These are phyloP conservation scores for Podospora sp. DNA, from an alignment of 495 filamentous ascomycete species.

Conservation along the genomic window DNA sequence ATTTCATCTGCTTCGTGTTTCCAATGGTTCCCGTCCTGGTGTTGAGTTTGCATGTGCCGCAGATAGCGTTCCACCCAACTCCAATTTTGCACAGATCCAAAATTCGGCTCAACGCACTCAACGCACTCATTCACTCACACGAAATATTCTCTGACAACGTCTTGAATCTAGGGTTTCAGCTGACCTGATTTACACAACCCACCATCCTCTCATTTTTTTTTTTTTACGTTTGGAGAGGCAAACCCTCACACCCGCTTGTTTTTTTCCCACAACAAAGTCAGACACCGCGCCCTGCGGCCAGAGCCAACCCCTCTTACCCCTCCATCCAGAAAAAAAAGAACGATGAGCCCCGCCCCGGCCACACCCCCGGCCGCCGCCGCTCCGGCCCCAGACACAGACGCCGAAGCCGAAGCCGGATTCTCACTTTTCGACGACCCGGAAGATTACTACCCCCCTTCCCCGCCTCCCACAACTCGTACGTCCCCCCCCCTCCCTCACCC, in stretches of 20 bases:
- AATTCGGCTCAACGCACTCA: neutral
- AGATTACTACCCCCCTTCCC: constrained; percentile 73
- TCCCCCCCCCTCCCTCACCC: neutral
- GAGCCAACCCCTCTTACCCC: neutral
- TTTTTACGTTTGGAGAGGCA: neutral
- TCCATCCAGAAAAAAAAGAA: neutral
- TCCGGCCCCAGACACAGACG: neutral
- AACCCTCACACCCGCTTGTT: neutral
- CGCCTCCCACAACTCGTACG: constrained; percentile 61
- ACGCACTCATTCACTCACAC: neutral
- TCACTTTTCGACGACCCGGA: constrained; percentile 75
- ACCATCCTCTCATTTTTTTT: neutral
- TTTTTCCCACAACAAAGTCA: neutral
- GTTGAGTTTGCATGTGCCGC: neutral
- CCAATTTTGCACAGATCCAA: neutral
- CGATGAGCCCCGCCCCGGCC: neutral
- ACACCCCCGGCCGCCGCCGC: constrained; percentile 19
- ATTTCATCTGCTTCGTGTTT: neutral
- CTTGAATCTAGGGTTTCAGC: neutral
- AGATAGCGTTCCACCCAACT: neutral
- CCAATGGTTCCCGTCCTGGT: neutral
- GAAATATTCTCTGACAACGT: neutral
- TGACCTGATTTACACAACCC: neutral
- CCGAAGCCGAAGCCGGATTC: constrained; percentile 27
- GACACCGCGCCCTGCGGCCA: neutral